Base-by-base conservation (phyloP, 495 filamentous ascomycete genomes). In the Podospora australis region DNA sequence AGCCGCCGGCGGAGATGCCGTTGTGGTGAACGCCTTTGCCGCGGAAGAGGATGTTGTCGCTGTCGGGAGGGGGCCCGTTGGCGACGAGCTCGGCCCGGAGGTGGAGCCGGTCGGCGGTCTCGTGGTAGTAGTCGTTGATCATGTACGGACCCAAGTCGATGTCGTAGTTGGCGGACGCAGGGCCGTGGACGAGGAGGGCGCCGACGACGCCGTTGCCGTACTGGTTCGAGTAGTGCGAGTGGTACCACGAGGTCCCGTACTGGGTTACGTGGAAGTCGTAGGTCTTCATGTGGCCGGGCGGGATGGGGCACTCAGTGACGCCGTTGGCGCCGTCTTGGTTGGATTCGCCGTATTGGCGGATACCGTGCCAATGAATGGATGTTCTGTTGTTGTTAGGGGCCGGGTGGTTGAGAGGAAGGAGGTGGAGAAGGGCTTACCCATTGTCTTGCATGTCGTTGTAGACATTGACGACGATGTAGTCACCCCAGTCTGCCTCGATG, bases 231-330 rank as follows among this genome's bases (percentile, higher is more conserved):
- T 75, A 80, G 55, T 85, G 82, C 23, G 66, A 72, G 54, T 84
- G 82, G 46, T 83, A 60, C 80, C 79, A 85, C 5, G 72, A 67
- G 0, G 73, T 74, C 2, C 81, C 82, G 51, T 84, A 83, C 43
- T 70, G 60, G 1, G 29, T 58, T 11, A 50, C 56, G 23, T 54
- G 47, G 19, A 64, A 66, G 0, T 24, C 26, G 46, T 69, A 67
- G 1, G 50, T 66, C 26, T 60, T 64, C 22, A 32, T 59, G 11
- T 54, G 36, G 0, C 61, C 55, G 63, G 74, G 75, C 4, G 71
- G 55, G 30, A 77, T 73, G 3, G 73, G 75, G 52, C 74, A 78
- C 43, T 78, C 68, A 4, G 64, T 62, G 23, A 77, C 60, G 10
- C 65, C 65, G n/a, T 67, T 71, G 20, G 71, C 70, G 45, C 77